A percentile compares a stretch with the other conserved stretches of the same genome.
phyloP scores from a whole-genome alignment of 306 rosid genomes.

The Amphicarpaea edgeworthii region DNA sequence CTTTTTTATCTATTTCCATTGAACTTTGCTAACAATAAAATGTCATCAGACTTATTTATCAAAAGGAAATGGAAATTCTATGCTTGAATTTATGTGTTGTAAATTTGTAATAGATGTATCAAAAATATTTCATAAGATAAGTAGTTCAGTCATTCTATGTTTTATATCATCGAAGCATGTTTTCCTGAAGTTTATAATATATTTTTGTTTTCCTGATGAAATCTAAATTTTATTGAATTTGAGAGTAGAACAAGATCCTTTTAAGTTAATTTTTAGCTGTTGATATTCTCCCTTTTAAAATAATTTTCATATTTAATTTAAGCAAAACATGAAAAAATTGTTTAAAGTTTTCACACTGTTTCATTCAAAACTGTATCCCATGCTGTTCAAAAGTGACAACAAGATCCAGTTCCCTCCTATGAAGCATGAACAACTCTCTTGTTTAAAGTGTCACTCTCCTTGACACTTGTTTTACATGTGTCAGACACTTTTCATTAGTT shows the following conservation, averaged over 20 bases:
- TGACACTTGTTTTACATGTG: neutral
- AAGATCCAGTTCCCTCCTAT: neutral
- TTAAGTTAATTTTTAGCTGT: neutral
- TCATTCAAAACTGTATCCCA: neutral
- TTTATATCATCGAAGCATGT: conserved; percentile 6
- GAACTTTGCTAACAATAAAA: conserved; percentile 22
- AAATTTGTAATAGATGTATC: conserved; percentile 11
- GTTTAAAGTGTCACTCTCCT: neutral
- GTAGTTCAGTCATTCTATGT: conserved; percentile 11
- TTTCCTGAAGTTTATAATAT: neutral
- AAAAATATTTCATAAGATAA: conserved; percentile 23
- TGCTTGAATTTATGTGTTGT: conserved; percentile 35
- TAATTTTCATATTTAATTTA: neutral
- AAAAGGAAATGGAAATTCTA: conserved; percentile 29
- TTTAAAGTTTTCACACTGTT: neutral
- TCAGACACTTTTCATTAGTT: neutral
- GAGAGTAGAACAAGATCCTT: conserved; percentile 11
- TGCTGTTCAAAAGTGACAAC: neutral
- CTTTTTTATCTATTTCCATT: conserved; percentile 34
- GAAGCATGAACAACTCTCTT: neutral
- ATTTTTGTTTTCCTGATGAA: conserved; percentile 6
- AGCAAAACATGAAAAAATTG: neutral
- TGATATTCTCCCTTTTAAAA: neutral
- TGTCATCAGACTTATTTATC: conserved; percentile 19
- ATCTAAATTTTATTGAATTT: conserved; percentile 26